Conservation (phyloP, 2,329 filamentous ascomycete genomes). For the Amauroascus niger region DNA sequence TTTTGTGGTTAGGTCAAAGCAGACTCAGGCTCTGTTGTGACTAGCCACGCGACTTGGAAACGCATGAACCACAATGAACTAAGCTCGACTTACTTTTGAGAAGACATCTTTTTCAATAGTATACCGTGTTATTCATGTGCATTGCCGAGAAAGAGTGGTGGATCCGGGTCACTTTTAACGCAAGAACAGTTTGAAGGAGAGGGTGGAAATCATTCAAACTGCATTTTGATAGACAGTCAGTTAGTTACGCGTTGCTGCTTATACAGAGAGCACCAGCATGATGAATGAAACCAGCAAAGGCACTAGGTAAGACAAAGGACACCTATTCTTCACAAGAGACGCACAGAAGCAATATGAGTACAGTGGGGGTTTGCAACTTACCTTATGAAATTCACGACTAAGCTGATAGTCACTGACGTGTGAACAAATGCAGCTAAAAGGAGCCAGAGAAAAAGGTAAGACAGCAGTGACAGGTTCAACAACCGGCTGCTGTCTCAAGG, state of each 20-base stretch:
- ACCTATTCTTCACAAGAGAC: neutral
- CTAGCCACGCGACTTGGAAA: neutral
- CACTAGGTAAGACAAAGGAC: neutral
- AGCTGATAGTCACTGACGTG: neutral
- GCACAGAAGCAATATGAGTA: neutral
- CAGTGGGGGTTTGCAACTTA: neutral
- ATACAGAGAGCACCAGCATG: neutral
- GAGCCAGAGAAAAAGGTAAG: neutral
- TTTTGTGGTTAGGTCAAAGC: neutral
- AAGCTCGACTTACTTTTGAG: constrained; percentile 11
- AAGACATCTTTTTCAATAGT: constrained; percentile 6
- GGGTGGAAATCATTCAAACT: constrained; percentile 2
- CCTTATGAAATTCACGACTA: neutral
- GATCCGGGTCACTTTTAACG: neutral
- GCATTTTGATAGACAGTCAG: neutral
- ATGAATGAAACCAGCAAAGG: neutral
- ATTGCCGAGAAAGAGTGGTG: neutral
- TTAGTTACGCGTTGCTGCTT: neutral
- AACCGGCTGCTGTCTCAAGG: neutral
- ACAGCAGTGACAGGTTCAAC: neutral
- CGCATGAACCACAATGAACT: neutral
- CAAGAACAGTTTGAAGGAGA: neutral
- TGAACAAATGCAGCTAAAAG: neutral
- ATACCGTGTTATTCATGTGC: constrained; percentile 1
- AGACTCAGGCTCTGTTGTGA: neutral